Evolutionary conservation across 306 rosid species (phyloP).

Genomic region (Ceratonia siliqua): DNA sequence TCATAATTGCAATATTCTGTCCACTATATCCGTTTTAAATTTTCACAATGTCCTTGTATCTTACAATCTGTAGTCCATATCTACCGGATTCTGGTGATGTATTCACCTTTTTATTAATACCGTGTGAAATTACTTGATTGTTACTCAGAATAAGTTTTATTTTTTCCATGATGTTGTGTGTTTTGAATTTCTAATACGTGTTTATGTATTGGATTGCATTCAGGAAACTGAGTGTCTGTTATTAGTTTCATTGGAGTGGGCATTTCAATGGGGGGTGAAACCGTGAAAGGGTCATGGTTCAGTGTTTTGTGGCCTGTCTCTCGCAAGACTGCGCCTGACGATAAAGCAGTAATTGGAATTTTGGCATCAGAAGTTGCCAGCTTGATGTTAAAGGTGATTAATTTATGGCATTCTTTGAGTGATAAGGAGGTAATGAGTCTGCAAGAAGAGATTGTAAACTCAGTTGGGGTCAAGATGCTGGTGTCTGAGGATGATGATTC

Average conservation of each 20-base stretch:
- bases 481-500: conserved; percentile 63
- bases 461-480: conserved; percentile 60
- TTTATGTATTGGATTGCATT: conserved; percentile 30
- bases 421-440: conserved; percentile 53
- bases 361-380: conserved; percentile 70
- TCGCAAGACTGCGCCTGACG: conserved; percentile 53
- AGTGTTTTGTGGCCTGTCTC: conserved; percentile 59
- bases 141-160: not conserved
- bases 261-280: conserved; percentile 58
- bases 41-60: not conserved
- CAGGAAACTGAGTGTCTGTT: conserved; percentile 43
- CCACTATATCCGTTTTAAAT: not conserved
- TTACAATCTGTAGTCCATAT: not conserved
- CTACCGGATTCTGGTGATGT: not conserved
- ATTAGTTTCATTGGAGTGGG: conserved; percentile 24
- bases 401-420: conserved; percentile 76
- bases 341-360: conserved; percentile 67
- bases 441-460: conserved; percentile 60
- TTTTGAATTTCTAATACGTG: conserved; percentile 29
- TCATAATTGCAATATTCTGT: not conserved
- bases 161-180: not conserved
- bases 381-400: conserved; percentile 73
- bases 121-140: not conserved
- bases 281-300: conserved; percentile 55
- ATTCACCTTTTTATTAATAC: too few relatives aligned